A percentile compares a stretch with the other conserved stretches of the same genome.
These are phyloP conservation scores for Ramalina intermedia DNA, from an alignment of 495 filamentous ascomycete species.

Conservation along the genomic window DNA sequence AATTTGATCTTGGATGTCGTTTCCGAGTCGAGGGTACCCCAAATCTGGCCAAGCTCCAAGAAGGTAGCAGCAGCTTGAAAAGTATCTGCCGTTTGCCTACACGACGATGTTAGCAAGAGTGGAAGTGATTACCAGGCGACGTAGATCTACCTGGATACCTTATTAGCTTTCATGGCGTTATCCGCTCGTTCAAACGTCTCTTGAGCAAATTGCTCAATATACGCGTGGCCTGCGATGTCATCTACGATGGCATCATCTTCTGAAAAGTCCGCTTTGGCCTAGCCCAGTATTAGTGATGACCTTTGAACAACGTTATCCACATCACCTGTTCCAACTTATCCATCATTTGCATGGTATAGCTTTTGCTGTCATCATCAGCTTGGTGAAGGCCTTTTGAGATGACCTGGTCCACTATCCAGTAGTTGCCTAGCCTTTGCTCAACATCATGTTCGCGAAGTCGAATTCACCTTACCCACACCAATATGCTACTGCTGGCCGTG, in stretches of 20 bases:
- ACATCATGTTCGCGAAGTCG: background rate
- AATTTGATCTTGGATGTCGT: slow-evolving; percentile 80
- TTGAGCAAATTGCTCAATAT: slow-evolving; percentile 83
- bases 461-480: slow-evolving; percentile 51
- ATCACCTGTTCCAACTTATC: slow-evolving; percentile 76
- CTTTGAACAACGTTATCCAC: background rate
- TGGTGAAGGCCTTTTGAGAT: slow-evolving; percentile 65
- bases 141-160: slow-evolving; percentile 57
- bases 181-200: slow-evolving; percentile 79
- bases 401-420: slow-evolving; percentile 86
- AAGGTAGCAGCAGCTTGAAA: slow-evolving; percentile 86
- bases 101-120: background rate
- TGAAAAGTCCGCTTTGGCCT: slow-evolving; percentile 53
- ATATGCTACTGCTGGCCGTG: slow-evolving; percentile 77
- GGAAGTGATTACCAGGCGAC: background rate
- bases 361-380: slow-evolving; percentile 54
- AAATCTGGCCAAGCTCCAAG: slow-evolving; percentile 74
- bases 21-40: slow-evolving; percentile 61
- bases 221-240: slow-evolving; percentile 71
- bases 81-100: slow-evolving; percentile 81
- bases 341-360: slow-evolving; percentile 72
- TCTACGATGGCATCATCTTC: slow-evolving; percentile 65
- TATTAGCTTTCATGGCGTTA: slow-evolving; percentile 64
- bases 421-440: slow-evolving; percentile 50
- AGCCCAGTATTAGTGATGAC: background rate